Percentiles rank a stretch among this genome's conserved stretches.
Conservation (phyloP, 257 asterid species). For the Ilex aquifolium region DNA sequence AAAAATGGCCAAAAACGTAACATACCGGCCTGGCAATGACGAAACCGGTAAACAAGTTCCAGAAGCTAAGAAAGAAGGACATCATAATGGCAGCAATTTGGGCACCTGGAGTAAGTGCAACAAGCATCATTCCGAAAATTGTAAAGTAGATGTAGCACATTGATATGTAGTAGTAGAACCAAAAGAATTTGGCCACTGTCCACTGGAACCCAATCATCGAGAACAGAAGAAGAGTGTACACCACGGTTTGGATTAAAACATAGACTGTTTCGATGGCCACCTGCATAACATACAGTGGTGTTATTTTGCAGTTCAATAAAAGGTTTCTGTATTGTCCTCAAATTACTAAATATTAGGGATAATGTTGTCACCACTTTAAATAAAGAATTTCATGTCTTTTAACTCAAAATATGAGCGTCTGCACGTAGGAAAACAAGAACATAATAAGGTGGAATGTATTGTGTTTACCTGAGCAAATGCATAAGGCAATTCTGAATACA, state of each 20-base stretch:
- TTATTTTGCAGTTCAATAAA: too few species aligned
- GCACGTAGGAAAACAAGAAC: too few species aligned
- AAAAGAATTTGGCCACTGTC: conserved; percentile 29
- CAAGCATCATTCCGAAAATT: conserved; percentile 48
- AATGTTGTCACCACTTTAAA: too few species aligned
- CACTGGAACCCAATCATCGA: conserved; percentile 58
- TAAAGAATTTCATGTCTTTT: too few species aligned
- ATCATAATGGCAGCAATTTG: conserved; percentile 32
- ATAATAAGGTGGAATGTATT: not conserved
- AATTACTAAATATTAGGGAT: too few species aligned
- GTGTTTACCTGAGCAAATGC: conserved; percentile 33
- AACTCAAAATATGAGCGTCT: too few species aligned
- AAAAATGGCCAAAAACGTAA: not conserved
- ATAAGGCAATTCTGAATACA: conserved; percentile 36
- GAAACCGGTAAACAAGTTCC: conserved; percentile 59
- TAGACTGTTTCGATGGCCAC: conserved; percentile 45
- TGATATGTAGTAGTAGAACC: conserved; percentile 43
- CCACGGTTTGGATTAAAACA: conserved; percentile 27
- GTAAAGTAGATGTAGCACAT: conserved; percentile 48
- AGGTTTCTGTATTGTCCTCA: too few species aligned
- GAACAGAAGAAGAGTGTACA: conserved; percentile 35
- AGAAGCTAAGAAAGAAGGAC: conserved; percentile 37
- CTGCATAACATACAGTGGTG: conserved; percentile 18
- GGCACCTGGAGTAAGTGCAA: conserved; percentile 44
- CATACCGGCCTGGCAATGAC: conserved; percentile 34